A percentile compares a stretch with the other conserved stretches of the same genome.
These are phyloP conservation scores for Megacollybia marginata DNA, from an alignment of 768 basidiomycete species.

Conservation along the genomic window DNA sequence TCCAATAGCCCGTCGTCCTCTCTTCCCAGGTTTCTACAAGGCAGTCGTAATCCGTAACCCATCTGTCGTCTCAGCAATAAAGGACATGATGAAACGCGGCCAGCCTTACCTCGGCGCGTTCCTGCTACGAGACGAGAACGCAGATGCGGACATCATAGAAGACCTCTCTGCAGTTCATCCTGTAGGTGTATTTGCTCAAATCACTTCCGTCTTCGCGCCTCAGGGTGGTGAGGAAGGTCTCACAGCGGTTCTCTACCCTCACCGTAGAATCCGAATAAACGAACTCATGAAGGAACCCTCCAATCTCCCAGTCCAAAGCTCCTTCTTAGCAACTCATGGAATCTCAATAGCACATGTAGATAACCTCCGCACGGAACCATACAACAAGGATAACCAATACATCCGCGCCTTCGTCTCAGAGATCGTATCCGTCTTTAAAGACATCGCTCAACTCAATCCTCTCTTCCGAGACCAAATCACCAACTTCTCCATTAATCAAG, in stretches of 20 bases:
- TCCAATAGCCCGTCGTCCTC: conserved; percentile 89
- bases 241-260: conserved; percentile 93
- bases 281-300: conserved; percentile 59
- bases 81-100: conserved; percentile 94
- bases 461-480: conserved; percentile 98
- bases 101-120: conserved; percentile 98
- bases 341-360: conserved; percentile 87
- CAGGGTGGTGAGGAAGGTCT: conserved; percentile 73
- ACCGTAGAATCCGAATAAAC: conserved; percentile 82
- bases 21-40: conserved; percentile 98
- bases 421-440: conserved; percentile 96
- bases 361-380: conserved; percentile 75
- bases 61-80: conserved; percentile 85
- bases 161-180: conserved; percentile 82
- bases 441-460: conserved; percentile 94
- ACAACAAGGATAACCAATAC: conserved; percentile 90
- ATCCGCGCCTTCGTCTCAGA: conserved; percentile 95
- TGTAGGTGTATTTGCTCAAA: conserved; percentile 95
- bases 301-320: conserved; percentile 57
- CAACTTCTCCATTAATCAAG: conserved; percentile 90
- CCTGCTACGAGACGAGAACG: conserved; percentile 87
- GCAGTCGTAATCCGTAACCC: conserved; percentile 92
- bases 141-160: conserved; percentile 89
- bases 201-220: conserved; percentile 85
- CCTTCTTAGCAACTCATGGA: conserved; percentile 72